Percentiles rank a stretch among this genome's conserved stretches.
These are phyloP conservation scores for Ophiosphaerella korrae DNA, from an alignment of 2,329 filamentous ascomycete genomes.

Conservation along the genomic window DNA sequence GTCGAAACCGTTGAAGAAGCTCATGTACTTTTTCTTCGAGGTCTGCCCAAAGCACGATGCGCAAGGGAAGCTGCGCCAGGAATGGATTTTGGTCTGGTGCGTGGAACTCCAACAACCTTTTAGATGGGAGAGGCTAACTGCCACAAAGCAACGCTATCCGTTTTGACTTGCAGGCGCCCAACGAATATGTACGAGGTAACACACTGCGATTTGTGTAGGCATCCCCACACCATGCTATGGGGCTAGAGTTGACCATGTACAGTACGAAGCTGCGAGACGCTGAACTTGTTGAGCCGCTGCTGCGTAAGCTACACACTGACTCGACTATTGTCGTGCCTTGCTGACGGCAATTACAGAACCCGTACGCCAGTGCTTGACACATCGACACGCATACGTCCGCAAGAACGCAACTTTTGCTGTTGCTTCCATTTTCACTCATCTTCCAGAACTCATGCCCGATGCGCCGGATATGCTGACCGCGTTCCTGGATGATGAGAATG, in stretches of 20 bases:
- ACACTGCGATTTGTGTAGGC: conserved; percentile 85
- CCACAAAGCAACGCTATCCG: conserved; percentile 81
- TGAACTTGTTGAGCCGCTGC: conserved; percentile 92
- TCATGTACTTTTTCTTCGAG: conserved; percentile 99
- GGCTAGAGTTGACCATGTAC: conserved; percentile 18
- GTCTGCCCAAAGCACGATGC: conserved; percentile 95
- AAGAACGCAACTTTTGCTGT: conserved; percentile 98
- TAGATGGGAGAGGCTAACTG: conserved; percentile 25
- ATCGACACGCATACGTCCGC: conserved; percentile 95
- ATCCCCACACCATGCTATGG: not conserved
- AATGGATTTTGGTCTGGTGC: conserved; percentile 99
- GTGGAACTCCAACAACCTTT: conserved; percentile 26
- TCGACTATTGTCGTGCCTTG: not conserved
- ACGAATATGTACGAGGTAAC: conserved; percentile 97
- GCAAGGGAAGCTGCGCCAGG: conserved; percentile 94
- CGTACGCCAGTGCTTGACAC: conserved; percentile 88
- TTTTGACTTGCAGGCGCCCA: conserved; percentile 94
- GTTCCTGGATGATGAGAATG: conserved; percentile 89
- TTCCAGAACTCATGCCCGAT: conserved; percentile 90
- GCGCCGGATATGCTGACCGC: conserved; percentile 87
- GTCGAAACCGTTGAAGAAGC: conserved; percentile 94
- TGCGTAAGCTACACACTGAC: conserved; percentile 56
- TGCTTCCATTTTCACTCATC: conserved; percentile 89
- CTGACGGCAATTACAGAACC: conserved; percentile 58
- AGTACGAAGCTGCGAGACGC: conserved; percentile 89